phyloP scores from a whole-genome alignment of 345 rosid species.

The Populus alba region DNA sequence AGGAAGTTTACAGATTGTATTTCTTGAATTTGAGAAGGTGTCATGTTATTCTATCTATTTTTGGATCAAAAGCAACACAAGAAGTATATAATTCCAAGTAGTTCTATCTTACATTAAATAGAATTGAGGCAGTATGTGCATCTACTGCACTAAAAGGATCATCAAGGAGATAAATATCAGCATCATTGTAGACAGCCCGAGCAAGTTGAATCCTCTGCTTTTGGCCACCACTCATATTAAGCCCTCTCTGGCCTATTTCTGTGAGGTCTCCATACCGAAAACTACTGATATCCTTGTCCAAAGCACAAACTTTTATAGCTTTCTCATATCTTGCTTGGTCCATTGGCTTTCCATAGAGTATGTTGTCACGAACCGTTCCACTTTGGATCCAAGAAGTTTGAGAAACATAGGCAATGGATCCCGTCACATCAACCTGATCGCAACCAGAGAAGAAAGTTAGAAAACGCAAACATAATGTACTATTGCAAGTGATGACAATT shows the following conservation, averaged over 20 bases:
- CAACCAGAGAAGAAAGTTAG: background rate
- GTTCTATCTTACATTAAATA: conserved; percentile 45
- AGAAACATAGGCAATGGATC: conserved; percentile 63
- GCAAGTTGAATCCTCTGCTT: conserved; percentile 79
- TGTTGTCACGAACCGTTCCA: conserved; percentile 52
- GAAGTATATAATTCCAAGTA: too few species aligned
- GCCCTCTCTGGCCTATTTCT: conserved; percentile 71
- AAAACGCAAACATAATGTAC: background rate
- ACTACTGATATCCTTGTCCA: conserved; percentile 54
- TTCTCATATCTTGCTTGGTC: conserved; percentile 17
- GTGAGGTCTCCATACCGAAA: conserved; percentile 59
- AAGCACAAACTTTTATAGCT: conserved; percentile 56
- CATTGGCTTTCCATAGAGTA: conserved; percentile 23
- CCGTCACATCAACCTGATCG: conserved; percentile 42
- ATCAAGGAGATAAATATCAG: conserved; percentile 69
- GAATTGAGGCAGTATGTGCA: conserved; percentile 64
- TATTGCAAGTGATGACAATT: background rate
- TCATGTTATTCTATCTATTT: background rate
- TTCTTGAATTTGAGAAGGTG: background rate
- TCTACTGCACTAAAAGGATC: conserved; percentile 89
- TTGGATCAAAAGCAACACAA: too few species aligned
- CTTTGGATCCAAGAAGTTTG: conserved; percentile 87
- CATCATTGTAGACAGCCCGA: conserved; percentile 61
- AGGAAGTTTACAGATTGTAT: background rate
- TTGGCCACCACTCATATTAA: conserved; percentile 85